These are phyloP conservation scores for Pyrenochaeta sp. DNA, from an alignment of 2,329 filamentous ascomycete species.

Conservation along the genomic window DNA sequence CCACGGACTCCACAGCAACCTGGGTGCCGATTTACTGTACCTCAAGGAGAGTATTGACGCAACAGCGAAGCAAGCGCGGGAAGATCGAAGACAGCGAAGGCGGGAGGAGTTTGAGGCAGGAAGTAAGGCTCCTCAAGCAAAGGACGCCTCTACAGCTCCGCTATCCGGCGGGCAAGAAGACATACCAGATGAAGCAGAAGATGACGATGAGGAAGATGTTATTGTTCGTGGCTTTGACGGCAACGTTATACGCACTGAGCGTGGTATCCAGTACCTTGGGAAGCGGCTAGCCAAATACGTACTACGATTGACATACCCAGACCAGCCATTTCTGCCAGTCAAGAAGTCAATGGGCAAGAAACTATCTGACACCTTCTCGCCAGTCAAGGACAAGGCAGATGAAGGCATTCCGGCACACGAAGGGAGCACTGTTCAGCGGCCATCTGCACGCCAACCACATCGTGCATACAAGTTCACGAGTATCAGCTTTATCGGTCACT, in stretches of 20 bases:
- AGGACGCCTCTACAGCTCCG: slow-evolving; percentile 53
- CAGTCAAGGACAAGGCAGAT: slow-evolving; percentile 51
- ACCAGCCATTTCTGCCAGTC: slow-evolving; percentile 83
- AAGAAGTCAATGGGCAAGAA: slow-evolving; percentile 63
- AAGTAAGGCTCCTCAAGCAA: slow-evolving; percentile 3
- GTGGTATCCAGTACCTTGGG: slow-evolving; percentile 95
- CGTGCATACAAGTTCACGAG: slow-evolving; percentile 85
- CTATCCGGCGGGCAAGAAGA: slow-evolving; percentile 61
- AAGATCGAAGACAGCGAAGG: slow-evolving; percentile 70
- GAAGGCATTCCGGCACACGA: slow-evolving; percentile 63
- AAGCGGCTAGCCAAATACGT: slow-evolving; percentile 94
- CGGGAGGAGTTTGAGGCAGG: slow-evolving; percentile 39
- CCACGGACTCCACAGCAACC: slow-evolving; percentile 93
- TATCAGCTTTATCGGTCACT: slow-evolving; percentile 95
- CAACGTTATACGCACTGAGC: slow-evolving; percentile 90
- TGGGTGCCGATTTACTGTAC: slow-evolving; percentile 95
- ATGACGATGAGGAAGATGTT: slow-evolving; percentile 81
- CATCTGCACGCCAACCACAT: slow-evolving; percentile 54
- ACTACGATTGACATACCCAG: slow-evolving; percentile 88
- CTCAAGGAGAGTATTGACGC: slow-evolving; percentile 97
- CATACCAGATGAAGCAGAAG: slow-evolving; percentile 55
- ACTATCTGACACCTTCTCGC: slow-evolving; percentile 57
- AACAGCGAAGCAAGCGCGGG: slow-evolving; percentile 75
- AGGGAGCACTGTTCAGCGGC: slow-evolving; percentile 67
- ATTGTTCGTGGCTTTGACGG: slow-evolving; percentile 90